Evolutionary conservation across 108 stramenopile genomes (phyloP).

Genomic region (Cyclotella atomus): DNA sequence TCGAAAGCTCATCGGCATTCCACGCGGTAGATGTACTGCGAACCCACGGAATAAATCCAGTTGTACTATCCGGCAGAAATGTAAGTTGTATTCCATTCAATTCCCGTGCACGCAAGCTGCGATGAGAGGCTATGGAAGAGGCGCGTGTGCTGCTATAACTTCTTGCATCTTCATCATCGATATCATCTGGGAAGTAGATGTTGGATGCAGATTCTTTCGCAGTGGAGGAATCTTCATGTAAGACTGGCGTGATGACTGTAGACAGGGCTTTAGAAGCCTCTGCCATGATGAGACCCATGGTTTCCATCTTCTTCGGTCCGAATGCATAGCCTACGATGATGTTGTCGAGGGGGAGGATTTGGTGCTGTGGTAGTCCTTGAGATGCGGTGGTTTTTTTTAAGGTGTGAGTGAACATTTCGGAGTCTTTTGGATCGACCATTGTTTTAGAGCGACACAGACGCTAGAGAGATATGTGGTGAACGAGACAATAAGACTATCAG

Average conservation of each 20-base stretch:
- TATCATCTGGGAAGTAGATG: constrained; percentile 32
- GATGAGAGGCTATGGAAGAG: constrained; percentile 22
- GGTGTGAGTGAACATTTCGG: neutral
- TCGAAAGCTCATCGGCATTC: constrained; percentile 8
- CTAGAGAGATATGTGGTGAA: too few relatives aligned
- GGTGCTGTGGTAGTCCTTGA: constrained; percentile 17
- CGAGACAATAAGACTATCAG: too few relatives aligned
- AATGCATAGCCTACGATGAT: constrained; percentile 89
- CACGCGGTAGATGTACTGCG: neutral
- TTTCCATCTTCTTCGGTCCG: constrained; percentile 90
- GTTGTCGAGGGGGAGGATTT: constrained; percentile 30
- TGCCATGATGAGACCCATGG: constrained; percentile 88
- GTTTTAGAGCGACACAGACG: too few relatives aligned
- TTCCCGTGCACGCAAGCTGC: constrained; percentile 27
- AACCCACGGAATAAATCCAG: constrained; percentile 35
- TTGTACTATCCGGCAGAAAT: constrained; percentile 37
- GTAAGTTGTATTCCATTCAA: constrained; percentile 44
- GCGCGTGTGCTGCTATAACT: constrained; percentile 40
- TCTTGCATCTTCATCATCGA: constrained; percentile 40
- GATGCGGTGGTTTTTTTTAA: too few relatives aligned
- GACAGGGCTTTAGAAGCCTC: constrained; percentile 70
- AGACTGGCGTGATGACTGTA: constrained; percentile 28
- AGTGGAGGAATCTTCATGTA: constrained; percentile 33
- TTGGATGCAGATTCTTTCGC: neutral
- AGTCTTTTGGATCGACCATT: too few relatives aligned